A percentile compares a stretch with the other conserved stretches of the same genome.
Conservation (phyloP, 805 yeast genomes). For the Komagataella kurtzmanii region DNA sequence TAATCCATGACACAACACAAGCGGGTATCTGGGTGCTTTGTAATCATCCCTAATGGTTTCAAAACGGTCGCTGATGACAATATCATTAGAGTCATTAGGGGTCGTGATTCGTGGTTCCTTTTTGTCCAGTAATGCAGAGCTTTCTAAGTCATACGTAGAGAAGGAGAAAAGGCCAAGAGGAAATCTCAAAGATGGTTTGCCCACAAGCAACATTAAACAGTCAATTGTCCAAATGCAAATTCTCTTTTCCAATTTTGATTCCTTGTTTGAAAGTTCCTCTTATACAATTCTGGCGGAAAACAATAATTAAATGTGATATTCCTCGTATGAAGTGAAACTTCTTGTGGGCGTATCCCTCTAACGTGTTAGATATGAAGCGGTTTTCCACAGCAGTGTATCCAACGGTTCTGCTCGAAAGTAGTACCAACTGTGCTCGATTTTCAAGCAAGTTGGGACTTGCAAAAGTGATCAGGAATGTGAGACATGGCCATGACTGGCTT, state of each 20-base stretch:
- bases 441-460: no score
- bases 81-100: not conserved
- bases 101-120: not conserved
- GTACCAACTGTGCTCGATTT: no score
- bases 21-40: constrained; percentile 28
- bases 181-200: not conserved
- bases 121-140: not conserved
- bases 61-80: not conserved
- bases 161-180: not conserved
- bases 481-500: no score
- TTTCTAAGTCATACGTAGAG: not conserved
- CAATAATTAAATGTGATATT: no score
- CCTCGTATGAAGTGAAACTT: no score
- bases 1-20: constrained; percentile 77
- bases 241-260: not conserved
- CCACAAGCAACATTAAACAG: not conserved
- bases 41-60: not conserved
- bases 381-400: no score
- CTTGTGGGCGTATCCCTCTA: no score
- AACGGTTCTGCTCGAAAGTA: no score
- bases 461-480: no score
- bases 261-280: no score
- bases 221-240: not conserved
- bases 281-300: no score
- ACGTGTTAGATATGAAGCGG: no score